Percentiles rank a stretch among this genome's conserved stretches.
These are phyloP conservation scores for Daucus carota DNA, from an alignment of 129 eudicot species.

Conservation along the genomic window DH1_v3.0 NC_030387.2:743001-743500, in stretches of 20 bases:
- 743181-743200: conserved; percentile 17
- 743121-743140: conserved; percentile 74
- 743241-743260: conserved; percentile 42
- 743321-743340: not conserved
- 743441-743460: not conserved
- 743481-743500: not conserved
- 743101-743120: conserved; percentile 57
- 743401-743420: conserved; percentile 13
- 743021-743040: conserved; percentile 66
- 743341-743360: not conserved
- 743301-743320: not conserved
- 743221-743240: conserved; percentile 50
- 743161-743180: conserved; percentile 58
- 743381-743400: not conserved
- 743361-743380: not conserved
- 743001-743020: conserved; percentile 83
- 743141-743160: conserved; percentile 65
- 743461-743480: not conserved
- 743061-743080: conserved; percentile 41
- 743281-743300: conserved; percentile 30
- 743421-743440: not conserved
- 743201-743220: conserved; percentile 15
- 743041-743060: conserved; percentile 75
- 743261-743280: conserved; percentile 49
- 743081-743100: conserved; percentile 10